These are phyloP conservation scores for Pelargonium myrrhifolium DNA, from an alignment of 441 rosid species.

Conservation along the genomic window DNA sequence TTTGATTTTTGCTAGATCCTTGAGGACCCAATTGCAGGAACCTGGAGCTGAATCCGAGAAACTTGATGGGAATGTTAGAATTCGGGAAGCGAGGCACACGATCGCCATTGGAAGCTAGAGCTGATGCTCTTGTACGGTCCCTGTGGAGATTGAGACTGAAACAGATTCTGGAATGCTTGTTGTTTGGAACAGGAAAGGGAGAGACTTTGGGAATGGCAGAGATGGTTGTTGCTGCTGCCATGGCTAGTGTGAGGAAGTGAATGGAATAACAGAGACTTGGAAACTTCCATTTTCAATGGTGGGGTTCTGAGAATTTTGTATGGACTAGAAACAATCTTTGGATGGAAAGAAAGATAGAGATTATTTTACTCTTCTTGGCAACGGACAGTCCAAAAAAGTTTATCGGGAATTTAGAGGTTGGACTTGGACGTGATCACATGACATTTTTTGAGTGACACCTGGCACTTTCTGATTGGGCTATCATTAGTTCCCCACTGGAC, in stretches of 20 bases:
- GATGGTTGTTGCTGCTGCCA: constrained; percentile 36
- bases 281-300: constrained; percentile 16
- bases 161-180: constrained; percentile 18
- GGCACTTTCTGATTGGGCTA: neutral
- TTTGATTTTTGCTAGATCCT: constrained; percentile 23
- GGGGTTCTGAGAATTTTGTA: constrained; percentile 19
- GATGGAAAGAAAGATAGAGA: neutral
- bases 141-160: constrained; percentile 14
- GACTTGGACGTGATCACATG: too few species aligned
- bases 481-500: neutral
- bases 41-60: constrained; percentile 21
- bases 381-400: too few species aligned
- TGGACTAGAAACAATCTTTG: constrained; percentile 30
- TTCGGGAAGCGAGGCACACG: constrained; percentile 11
- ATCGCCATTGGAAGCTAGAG: constrained; percentile 23
- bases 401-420: neutral
- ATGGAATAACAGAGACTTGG: neutral
- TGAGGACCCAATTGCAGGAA: constrained; percentile 42
- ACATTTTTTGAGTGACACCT: neutral
- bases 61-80: constrained; percentile 13
- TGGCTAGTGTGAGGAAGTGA: constrained; percentile 27
- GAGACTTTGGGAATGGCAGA: constrained; percentile 21
- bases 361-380: neutral
- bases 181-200: constrained; percentile 13
- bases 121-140: neutral